phyloP scores from a whole-genome alignment of 257 asterid species.

The Petunia axillaris region DNA sequence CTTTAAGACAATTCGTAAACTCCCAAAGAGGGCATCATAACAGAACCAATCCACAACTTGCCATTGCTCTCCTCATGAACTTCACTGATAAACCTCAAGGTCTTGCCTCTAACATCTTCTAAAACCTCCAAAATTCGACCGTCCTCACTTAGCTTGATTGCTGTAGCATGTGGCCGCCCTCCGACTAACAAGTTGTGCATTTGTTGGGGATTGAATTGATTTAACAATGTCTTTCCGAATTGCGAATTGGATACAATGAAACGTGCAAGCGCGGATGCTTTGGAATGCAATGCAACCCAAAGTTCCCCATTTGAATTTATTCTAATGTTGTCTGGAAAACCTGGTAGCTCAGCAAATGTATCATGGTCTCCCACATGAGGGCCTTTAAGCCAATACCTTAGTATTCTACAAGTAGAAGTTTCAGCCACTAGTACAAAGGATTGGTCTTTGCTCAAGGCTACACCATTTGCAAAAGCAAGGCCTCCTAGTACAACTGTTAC shows the following conservation, averaged over 20 bases:
- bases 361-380: conserved; percentile 58
- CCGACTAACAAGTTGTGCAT: conserved; percentile 62
- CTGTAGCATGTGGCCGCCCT: conserved; percentile 66
- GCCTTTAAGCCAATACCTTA: conserved; percentile 62
- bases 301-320: conserved; percentile 60
- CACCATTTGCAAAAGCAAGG: conserved; percentile 74
- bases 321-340: conserved; percentile 75
- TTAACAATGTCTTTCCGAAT: conserved; percentile 48
- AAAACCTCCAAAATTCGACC: conserved; percentile 57
- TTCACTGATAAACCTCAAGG: conserved; percentile 62
- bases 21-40: conserved; percentile 59
- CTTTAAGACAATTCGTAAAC: conserved; percentile 38
- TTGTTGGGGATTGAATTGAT: conserved; percentile 53
- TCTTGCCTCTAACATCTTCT: conserved; percentile 63
- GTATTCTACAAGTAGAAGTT: conserved; percentile 40
- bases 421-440: conserved; percentile 48
- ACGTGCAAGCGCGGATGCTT: conserved; percentile 41
- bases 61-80: conserved; percentile 66
- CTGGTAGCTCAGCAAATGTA: conserved; percentile 51
- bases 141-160: conserved; percentile 54
- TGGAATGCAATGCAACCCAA: conserved; percentile 75
- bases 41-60: conserved; percentile 69
- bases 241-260: conserved; percentile 38
- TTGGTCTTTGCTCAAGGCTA: conserved; percentile 61
- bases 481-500: conserved; percentile 53